A percentile compares a stretch with the other conserved stretches of the same genome.
These are phyloP conservation scores for Colletotrichum sp. DNA, from an alignment of 2,329 filamentous ascomycete species.

Conservation along the genomic window DNA sequence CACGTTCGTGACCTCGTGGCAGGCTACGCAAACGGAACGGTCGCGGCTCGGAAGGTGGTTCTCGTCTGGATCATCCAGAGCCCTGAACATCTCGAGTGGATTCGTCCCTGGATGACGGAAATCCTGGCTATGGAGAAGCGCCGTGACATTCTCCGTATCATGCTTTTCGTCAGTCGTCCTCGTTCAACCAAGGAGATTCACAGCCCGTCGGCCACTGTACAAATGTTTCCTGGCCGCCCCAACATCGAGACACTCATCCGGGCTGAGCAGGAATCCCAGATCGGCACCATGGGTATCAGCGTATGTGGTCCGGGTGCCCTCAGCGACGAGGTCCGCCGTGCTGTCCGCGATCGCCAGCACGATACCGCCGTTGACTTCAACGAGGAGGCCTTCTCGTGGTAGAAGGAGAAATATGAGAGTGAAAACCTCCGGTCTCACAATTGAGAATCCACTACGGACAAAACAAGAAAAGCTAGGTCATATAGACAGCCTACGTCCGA, in stretches of 20 bases:
- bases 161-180: slow-evolving; percentile 78
- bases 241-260: slow-evolving; percentile 75
- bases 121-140: slow-evolving; percentile 77
- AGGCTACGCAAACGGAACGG: slow-evolving; percentile 70
- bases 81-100: slow-evolving; percentile 83
- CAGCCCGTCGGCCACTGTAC: slow-evolving; percentile 76
- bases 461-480: neutral
- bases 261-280: slow-evolving; percentile 74
- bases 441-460: neutral
- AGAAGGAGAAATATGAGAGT: slow-evolving; percentile 18
- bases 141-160: slow-evolving; percentile 74
- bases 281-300: slow-evolving; percentile 75
- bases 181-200: slow-evolving; percentile 81
- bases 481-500: neutral
- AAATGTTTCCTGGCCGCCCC: slow-evolving; percentile 83
- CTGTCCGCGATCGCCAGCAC: slow-evolving; percentile 68
- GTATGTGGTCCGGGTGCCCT: slow-evolving; percentile 78
- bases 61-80: slow-evolving; percentile 82
- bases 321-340: slow-evolving; percentile 74
- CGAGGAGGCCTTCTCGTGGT: slow-evolving; percentile 77
- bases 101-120: slow-evolving; percentile 82
- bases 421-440: neutral
- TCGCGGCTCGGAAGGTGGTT: slow-evolving; percentile 72
- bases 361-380: slow-evolving; percentile 75
- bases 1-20: slow-evolving; percentile 75